Evolutionary conservation across 306 rosid species (phyloP).

Genomic region (Carpinus viminea): DNA sequence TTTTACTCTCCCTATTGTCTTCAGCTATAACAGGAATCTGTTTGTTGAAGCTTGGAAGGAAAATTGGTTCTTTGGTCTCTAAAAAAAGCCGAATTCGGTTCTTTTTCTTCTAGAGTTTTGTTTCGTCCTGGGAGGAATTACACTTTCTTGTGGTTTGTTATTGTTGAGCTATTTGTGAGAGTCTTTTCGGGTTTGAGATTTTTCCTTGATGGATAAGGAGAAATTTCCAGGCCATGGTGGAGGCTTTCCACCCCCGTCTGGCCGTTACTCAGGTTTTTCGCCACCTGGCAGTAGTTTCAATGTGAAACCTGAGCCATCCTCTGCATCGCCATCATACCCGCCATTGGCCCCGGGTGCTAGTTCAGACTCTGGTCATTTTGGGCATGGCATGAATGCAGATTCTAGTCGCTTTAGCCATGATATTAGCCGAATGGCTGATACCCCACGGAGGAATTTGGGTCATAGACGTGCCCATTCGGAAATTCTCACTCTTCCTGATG

Average conservation of each 20-base stretch:
- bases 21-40: not conserved
- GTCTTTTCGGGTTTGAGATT: slow-evolving; percentile 22
- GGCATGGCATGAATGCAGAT: slow-evolving; percentile 52
- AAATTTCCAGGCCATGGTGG: slow-evolving; percentile 63
- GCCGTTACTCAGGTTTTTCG: slow-evolving; percentile 61
- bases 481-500: slow-evolving; percentile 87
- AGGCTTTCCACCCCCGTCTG: slow-evolving; percentile 72
- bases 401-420: slow-evolving; percentile 82
- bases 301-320: slow-evolving; percentile 66
- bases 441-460: slow-evolving; percentile 78
- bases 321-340: slow-evolving; percentile 44
- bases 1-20: not conserved
- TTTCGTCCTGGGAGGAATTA: slow-evolving; percentile 1
- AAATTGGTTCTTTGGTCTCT: not conserved
- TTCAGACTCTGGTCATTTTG: slow-evolving; percentile 55
- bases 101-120: slow-evolving; percentile 9
- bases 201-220: slow-evolving; percentile 68
- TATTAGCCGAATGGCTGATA: slow-evolving; percentile 90
- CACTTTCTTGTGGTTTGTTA: slow-evolving; percentile 31
- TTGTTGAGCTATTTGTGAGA: slow-evolving; percentile 27
- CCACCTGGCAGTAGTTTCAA: slow-evolving; percentile 50
- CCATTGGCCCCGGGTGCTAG: slow-evolving; percentile 58
- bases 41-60: slow-evolving; percentile 18
- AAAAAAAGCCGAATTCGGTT: not conserved
- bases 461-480: slow-evolving; percentile 96